Base-by-base conservation (phyloP, 305 asterid genomes). In the Solanum hybrid region DNA sequence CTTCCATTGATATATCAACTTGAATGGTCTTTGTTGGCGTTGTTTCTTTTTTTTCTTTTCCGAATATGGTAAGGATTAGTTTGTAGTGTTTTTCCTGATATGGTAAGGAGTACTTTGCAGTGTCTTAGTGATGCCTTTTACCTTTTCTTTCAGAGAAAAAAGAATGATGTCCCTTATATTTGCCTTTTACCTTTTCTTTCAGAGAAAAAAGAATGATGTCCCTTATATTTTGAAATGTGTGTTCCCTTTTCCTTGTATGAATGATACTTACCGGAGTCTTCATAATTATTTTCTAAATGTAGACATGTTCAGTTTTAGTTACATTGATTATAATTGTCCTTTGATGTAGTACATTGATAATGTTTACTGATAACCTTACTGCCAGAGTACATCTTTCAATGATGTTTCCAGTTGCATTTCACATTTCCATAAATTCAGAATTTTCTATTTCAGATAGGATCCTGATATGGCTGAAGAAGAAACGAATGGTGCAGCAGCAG, bases 401-500 rank as follows among this genome's bases (percentile, higher is more conserved):
- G 87, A 27, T 39, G 57, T 81, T 81, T 81, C 26, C 2, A 12
- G 87, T 26, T 39, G 70, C 9, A 26, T 39, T 81, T 39, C 14
- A 26, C 51, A 10, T 41, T 82, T 8, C 22, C 37, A 7, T 4
- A 27, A 5, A 41, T 82, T 82, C 72, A 27, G 72, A 26, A 14
- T 72, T 39, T 8, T 41, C 15, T 27, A 17, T 14, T 82, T 41
- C 37, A 82, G 11, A 27, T 20, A 82, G 77, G 73, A 39, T 29
- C 24, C 22, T 24, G 76, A 17, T 26, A 88, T 88, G 79, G 75
- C 90, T 77, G 90, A 72, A 11, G 83, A 79, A 65, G 83, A 32
- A 10, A 34, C 11, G 9, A 88, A 89, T 87, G 92, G 90, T 14
- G 75, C 91, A 24, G 81, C 91, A 17, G 24, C 87, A 27, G 92